Conservation (phyloP, 1,284 basidiomycete species). For the Puccinia hordei region DNA sequence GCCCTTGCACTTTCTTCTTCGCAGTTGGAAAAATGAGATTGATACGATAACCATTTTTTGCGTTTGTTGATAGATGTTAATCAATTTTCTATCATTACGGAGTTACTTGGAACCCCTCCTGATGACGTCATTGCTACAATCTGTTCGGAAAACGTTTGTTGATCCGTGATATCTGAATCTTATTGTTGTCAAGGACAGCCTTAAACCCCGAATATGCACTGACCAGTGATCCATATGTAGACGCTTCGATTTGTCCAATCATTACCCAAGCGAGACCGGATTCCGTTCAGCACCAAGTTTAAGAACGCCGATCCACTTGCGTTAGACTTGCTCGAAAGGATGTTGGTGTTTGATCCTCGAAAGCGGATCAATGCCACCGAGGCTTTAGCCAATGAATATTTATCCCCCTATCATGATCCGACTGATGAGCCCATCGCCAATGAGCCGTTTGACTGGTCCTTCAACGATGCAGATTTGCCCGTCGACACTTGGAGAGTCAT, state of each 20-base stretch:
- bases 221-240: constrained; percentile 61
- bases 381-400: constrained; percentile 89
- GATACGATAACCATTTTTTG: not conserved
- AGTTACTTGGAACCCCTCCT: constrained; percentile 92
- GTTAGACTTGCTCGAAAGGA: constrained; percentile 93
- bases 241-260: constrained; percentile 99
- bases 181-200: not conserved
- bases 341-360: constrained; percentile 97
- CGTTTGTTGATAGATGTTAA: constrained; percentile 76
- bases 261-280: constrained; percentile 89
- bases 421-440: constrained; percentile 93
- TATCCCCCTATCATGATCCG: constrained; percentile 96
- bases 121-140: constrained; percentile 99
- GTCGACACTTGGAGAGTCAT: constrained; percentile 97
- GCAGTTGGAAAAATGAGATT: constrained; percentile 5
- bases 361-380: constrained; percentile 93
- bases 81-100: constrained; percentile 99
- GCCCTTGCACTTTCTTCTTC: not conserved
- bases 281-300: constrained; percentile 93
- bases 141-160: constrained; percentile 87
- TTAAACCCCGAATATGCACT: not conserved
- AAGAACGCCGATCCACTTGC: constrained; percentile 83
- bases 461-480: constrained; percentile 99
- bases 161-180: not conserved
- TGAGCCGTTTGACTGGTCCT: constrained; percentile 98